These are phyloP conservation scores for Rhipidocladum racemiflorum DNA, from an alignment of 176 grass and related monocot species.

Conservation along the genomic window DNA sequence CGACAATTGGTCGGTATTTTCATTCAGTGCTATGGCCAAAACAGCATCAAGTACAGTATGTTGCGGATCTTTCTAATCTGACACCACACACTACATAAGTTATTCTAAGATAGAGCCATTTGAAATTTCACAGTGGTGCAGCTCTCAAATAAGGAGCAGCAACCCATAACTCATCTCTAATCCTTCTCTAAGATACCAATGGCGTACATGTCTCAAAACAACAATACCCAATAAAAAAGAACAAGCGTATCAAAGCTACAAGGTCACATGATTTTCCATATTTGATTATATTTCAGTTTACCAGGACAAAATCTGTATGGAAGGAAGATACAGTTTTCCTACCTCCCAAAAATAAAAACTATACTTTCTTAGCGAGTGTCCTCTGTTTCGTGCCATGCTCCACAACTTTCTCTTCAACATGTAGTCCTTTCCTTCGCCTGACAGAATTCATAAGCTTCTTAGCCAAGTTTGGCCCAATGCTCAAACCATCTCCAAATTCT, in stretches of 20 bases:
- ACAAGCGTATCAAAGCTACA: neutral
- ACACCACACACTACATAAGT: neutral
- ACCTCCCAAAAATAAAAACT: constrained; percentile 8
- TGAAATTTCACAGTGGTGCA: too few species aligned
- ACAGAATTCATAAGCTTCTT: constrained; percentile 85
- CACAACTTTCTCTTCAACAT: constrained; percentile 91
- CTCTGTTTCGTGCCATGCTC: constrained; percentile 91
- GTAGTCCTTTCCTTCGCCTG: constrained; percentile 79
- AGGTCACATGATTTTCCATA: neutral
- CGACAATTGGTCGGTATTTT: too few species aligned
- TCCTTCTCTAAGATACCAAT: neutral
- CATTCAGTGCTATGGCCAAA: too few species aligned
- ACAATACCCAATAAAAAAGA: neutral
- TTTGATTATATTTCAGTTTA: constrained; percentile 24
- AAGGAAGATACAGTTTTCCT: neutral
- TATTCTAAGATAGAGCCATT: neutral
- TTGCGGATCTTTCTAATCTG: neutral
- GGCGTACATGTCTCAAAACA: neutral
- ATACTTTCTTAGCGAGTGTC: constrained; percentile 88
- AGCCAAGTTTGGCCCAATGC: constrained; percentile 74
- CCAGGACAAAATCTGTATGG: constrained; percentile 12
- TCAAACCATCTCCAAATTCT: constrained; percentile 87
- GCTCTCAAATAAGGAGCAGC: neutral
- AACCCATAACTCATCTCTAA: neutral
- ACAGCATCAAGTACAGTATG: neutral